Evolutionary conservation across 1,284 basidiomycete genomes (phyloP).

Genomic region (Earliella scabrosa): DNA sequence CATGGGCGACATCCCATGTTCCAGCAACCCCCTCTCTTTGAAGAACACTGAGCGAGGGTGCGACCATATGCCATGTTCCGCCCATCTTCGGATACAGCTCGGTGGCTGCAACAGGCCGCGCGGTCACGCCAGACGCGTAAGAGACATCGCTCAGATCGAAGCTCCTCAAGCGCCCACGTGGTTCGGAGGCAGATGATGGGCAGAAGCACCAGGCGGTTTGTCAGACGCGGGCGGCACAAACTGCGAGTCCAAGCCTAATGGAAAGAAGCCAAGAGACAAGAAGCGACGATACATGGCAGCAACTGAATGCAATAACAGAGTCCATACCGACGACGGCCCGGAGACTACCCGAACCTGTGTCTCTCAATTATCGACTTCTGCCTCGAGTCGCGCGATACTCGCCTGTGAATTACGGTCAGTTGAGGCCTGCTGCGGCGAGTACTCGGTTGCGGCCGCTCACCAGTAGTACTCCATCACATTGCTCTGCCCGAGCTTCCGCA

Average conservation of each 20-base stretch:
- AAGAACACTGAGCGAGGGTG: no score
- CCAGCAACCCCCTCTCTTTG: no score
- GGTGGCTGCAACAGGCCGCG: not conserved
- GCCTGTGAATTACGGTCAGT: slow-evolving; percentile 43
- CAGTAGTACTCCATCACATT: slow-evolving; percentile 94
- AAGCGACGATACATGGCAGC: slow-evolving; percentile 1
- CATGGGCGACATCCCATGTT: not conserved
- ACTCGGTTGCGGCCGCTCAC: slow-evolving; percentile 45
- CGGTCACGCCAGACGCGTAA: not conserved
- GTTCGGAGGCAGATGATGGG: no score
- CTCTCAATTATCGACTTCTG: slow-evolving; percentile 79
- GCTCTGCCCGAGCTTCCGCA: slow-evolving; percentile 81
- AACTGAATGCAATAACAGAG: slow-evolving; percentile 6
- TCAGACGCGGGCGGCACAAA: no score
- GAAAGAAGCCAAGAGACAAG: slow-evolving; percentile 16
- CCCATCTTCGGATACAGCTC: not conserved
- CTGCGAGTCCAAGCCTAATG: not conserved
- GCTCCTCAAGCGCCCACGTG: not conserved
- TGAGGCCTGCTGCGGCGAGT: not conserved
- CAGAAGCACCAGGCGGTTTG: no score
- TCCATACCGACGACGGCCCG: slow-evolving; percentile 22
- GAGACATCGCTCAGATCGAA: not conserved
- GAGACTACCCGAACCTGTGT: slow-evolving; percentile 59
- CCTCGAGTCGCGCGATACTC: slow-evolving; percentile 59
- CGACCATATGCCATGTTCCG: not conserved